Evolutionary conservation across 2,329 filamentous ascomycete species (phyloP).

Genomic region (Alternaria brassicae): DNA sequence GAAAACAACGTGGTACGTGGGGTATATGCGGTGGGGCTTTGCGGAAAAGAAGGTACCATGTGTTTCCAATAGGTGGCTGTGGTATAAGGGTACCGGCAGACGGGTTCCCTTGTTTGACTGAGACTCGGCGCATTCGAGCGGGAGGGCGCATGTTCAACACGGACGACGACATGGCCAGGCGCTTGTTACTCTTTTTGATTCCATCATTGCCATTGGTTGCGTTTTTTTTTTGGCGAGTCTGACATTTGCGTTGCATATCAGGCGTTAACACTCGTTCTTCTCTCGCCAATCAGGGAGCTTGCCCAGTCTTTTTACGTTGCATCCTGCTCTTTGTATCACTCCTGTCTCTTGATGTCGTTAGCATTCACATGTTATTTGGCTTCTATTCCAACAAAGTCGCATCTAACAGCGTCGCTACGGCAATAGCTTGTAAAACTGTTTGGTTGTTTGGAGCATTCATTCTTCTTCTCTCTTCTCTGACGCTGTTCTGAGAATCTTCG

Average conservation of each 20-base stretch:
- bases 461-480: neutral
- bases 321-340: neutral
- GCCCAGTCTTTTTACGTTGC: neutral
- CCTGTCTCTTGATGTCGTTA: neutral
- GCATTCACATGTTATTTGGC: neutral
- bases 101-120: constrained; percentile 15
- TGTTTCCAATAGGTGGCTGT: constrained; percentile 1
- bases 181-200: neutral
- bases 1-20: neutral
- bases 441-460: neutral
- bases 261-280: constrained; percentile 5
- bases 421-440: neutral
- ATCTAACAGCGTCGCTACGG: neutral
- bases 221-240: neutral
- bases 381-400: neutral
- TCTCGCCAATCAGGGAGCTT: neutral
- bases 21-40: neutral
- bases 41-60: constrained; percentile 1
- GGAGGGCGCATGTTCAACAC: constrained; percentile 11
- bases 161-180: neutral
- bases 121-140: constrained; percentile 4
- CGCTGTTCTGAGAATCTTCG: neutral
- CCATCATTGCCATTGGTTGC: neutral
- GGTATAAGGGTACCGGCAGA: constrained; percentile 6
- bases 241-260: constrained; percentile 7